phyloP scores from a whole-genome alignment of 2,329 filamentous ascomycete genomes.

The Pyrenophora seminiperda region DNA sequence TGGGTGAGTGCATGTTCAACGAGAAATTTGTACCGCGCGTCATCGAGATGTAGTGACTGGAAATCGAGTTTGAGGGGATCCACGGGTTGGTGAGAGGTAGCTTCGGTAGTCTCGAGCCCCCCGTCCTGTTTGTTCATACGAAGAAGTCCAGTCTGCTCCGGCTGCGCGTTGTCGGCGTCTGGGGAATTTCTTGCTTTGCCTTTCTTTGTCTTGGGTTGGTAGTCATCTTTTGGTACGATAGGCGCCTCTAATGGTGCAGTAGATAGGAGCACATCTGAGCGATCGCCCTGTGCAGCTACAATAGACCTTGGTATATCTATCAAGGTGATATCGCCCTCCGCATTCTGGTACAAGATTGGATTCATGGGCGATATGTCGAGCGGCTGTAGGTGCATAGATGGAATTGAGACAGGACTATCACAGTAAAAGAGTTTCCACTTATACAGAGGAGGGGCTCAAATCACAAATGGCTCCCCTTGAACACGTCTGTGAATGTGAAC shows the following conservation, averaged over 20 bases:
- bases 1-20: conserved; percentile 50
- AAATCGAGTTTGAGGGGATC: conserved; percentile 5
- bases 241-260: conserved; percentile 53
- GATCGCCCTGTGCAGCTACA: conserved; percentile 64
- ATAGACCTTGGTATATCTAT: conserved; percentile 74
- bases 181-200: conserved; percentile 50
- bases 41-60: conserved; percentile 8
- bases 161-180: conserved; percentile 38
- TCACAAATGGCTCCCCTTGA: too few relatives aligned
- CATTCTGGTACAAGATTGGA: conserved; percentile 60
- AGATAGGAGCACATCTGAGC: conserved; percentile 54
- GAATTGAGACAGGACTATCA: too few relatives aligned
- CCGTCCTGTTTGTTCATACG: neutral
- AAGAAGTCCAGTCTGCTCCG: conserved; percentile 18
- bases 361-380: conserved; percentile 5
- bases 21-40: conserved; percentile 35
- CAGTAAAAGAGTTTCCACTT: too few relatives aligned
- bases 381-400: neutral
- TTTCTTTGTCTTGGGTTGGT: conserved; percentile 58
- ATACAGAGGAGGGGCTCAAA: too few relatives aligned
- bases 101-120: too few relatives aligned
- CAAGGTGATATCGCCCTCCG: conserved; percentile 58
- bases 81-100: neutral
- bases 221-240: conserved; percentile 55
- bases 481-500: too few relatives aligned